Evolutionary conservation across 2,329 filamentous ascomycete species (phyloP).

Genomic region (Verticillium tricorpus): DNA sequence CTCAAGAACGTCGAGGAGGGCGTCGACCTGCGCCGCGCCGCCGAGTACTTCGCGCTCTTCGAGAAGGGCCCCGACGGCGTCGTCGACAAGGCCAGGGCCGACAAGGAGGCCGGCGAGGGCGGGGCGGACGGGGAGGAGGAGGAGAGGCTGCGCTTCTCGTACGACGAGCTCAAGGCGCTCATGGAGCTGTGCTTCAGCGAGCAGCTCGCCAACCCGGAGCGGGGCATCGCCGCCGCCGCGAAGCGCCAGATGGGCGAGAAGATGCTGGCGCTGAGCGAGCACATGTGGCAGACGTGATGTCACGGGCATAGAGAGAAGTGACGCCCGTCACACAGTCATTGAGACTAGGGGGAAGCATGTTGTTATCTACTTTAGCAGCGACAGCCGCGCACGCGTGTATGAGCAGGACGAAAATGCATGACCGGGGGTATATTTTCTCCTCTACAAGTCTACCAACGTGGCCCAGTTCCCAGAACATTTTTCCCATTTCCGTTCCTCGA

Average conservation of each 20-base stretch:
- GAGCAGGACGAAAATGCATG: neutral
- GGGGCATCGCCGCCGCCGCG: constrained; percentile 63
- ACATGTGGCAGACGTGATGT: constrained; percentile 60
- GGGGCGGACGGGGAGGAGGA: constrained; percentile 28
- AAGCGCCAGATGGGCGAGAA: constrained; percentile 68
- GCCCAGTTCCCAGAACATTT: neutral
- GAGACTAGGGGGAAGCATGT: neutral
- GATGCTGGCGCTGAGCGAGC: constrained; percentile 64
- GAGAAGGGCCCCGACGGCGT: constrained; percentile 61
- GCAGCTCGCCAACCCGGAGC: constrained; percentile 59
- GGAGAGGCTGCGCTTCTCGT: constrained; percentile 41
- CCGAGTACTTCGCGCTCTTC: constrained; percentile 67
- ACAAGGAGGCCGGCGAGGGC: constrained; percentile 49
- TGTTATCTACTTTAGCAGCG: neutral
- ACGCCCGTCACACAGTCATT: neutral
- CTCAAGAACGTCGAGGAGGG: constrained; percentile 84
- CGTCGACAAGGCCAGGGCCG: constrained; percentile 55
- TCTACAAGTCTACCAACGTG: neutral
- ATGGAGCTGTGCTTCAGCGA: constrained; percentile 67
- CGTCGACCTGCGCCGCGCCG: constrained; percentile 58
- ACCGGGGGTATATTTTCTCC: constrained; percentile 1
- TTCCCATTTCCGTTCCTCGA: neutral
- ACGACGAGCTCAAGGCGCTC: constrained; percentile 62
- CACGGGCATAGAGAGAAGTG: too few relatives aligned
- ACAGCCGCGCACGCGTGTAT: neutral